Evolutionary conservation across 202 grass and related monocot genomes (phyloP).

Genomic region (Tripidium arundinaceum): DNA sequence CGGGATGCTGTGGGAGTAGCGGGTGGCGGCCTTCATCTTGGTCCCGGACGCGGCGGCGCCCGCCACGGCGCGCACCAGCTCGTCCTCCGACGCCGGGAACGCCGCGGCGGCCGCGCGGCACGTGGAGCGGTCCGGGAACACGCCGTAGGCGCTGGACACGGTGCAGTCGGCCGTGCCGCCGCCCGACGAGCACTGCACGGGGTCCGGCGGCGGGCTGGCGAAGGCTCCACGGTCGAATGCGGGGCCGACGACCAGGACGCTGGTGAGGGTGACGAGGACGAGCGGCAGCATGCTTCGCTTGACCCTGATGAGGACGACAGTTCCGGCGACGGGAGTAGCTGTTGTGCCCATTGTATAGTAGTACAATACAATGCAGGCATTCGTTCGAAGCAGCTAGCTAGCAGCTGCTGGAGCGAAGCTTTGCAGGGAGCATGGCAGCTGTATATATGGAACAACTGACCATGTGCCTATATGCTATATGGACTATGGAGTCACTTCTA

Average conservation of each 20-base stretch:
- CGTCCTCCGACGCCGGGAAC: constrained; percentile 56
- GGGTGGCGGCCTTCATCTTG: constrained; percentile 59
- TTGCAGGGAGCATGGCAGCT: too few relatives aligned
- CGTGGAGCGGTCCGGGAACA: constrained; percentile 60
- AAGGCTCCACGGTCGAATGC: neutral
- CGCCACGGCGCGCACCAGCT: constrained; percentile 56
- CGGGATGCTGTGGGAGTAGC: constrained; percentile 67
- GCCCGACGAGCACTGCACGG: constrained; percentile 32
- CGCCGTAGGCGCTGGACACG: constrained; percentile 58
- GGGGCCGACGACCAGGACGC: neutral
- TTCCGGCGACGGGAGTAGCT: neutral
- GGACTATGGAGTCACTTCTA: too few relatives aligned
- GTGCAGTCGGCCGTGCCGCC: constrained; percentile 33
- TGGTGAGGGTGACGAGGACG: neutral
- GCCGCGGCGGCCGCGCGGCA: constrained; percentile 39
- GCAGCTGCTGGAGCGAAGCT: too few relatives aligned
- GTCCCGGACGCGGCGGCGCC: constrained; percentile 16
- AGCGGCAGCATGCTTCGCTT: neutral
- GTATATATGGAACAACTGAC: too few relatives aligned
- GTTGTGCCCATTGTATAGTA: neutral
- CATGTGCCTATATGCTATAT: too few relatives aligned
- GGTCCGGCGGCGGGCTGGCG: constrained; percentile 39
- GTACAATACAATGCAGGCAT: neutral
- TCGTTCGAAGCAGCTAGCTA: neutral
- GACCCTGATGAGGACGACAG: neutral